Evolutionary conservation across 495 filamentous ascomycete genomes (phyloP).

Genomic region (Penicillium lagena): DNA sequence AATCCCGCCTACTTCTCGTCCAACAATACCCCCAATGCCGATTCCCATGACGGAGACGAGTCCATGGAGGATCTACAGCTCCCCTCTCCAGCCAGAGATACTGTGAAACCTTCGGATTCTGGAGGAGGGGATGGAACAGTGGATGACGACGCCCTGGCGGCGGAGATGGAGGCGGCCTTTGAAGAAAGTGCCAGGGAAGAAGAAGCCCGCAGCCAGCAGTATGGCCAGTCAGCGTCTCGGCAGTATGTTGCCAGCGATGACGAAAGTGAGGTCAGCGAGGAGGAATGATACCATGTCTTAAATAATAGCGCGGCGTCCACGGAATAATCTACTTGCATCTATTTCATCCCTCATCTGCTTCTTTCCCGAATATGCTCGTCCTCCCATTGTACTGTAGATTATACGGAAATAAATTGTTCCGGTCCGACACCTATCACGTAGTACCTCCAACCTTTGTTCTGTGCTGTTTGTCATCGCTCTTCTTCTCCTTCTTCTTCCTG

Average conservation of each 20-base stretch:
- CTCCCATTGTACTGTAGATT: too few relatives aligned
- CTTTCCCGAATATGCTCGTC: not conserved
- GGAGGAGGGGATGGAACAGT: conserved; percentile 24
- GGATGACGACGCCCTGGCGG: conserved; percentile 37
- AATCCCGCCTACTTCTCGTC: conserved; percentile 39
- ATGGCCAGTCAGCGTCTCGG: conserved; percentile 20
- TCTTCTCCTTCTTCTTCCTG: too few relatives aligned
- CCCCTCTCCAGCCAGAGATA: conserved; percentile 25
- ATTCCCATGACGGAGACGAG: conserved; percentile 26
- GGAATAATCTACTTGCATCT: too few relatives aligned
- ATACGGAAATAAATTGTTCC: conserved; percentile 5
- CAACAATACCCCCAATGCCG: conserved; percentile 30
- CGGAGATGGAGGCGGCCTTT: conserved; percentile 45
- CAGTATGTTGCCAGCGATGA: conserved; percentile 38
- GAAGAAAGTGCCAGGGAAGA: conserved; percentile 36
- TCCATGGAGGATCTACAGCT: conserved; percentile 36
- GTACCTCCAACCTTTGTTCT: not conserved
- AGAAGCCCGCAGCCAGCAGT: conserved; percentile 28
- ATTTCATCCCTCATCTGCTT: not conserved
- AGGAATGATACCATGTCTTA: conserved; percentile 24
- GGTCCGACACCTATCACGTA: conserved; percentile 4
- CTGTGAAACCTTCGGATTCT: conserved; percentile 11
- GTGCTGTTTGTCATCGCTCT: not conserved
- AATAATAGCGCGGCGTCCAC: too few relatives aligned
- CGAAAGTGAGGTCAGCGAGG: conserved; percentile 46